phyloP scores from a whole-genome alignment of 345 rosid genomes.

The Carallia pectinifolia region DNA sequence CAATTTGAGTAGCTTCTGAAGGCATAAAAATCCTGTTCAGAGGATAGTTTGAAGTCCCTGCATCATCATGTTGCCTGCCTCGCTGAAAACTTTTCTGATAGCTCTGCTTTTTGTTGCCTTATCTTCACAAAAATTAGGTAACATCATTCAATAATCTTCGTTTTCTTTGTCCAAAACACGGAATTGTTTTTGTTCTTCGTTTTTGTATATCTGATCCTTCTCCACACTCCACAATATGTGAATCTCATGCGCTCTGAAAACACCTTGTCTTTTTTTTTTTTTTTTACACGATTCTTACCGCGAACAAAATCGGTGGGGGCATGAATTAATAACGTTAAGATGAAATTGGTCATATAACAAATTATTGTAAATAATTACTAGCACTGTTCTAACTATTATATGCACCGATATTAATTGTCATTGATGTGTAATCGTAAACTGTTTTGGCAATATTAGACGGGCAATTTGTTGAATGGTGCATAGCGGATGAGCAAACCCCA shows the following conservation, averaged over 20 bases:
- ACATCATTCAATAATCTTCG: neutral
- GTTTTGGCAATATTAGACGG: slow-evolving; percentile 27
- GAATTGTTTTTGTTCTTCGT: neutral
- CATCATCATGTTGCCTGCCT: slow-evolving; percentile 24
- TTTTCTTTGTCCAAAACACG: neutral
- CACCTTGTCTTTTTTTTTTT: too few species aligned
- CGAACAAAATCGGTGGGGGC: too few species aligned
- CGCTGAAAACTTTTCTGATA: slow-evolving; percentile 7
- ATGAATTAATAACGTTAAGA: too few species aligned
- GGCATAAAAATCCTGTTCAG: neutral
- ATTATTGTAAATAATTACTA: too few species aligned
- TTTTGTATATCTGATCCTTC: too few species aligned
- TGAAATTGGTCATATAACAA: too few species aligned
- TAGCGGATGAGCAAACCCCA: slow-evolving; percentile 63
- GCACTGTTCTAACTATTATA: too few species aligned
- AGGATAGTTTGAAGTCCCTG: neutral
- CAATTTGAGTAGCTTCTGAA: neutral
- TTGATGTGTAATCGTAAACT: neutral
- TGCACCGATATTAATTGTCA: neutral
- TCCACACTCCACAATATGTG: too few species aligned
- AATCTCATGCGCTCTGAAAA: too few species aligned
- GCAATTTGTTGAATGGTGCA: slow-evolving; percentile 57
- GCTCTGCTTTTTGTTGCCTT: slow-evolving; percentile 19
- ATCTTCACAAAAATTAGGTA: slow-evolving; percentile 32
- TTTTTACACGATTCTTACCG: too few species aligned